A percentile compares a stretch with the other conserved stretches of the same genome.
phyloP scores from a whole-genome alignment of 495 filamentous ascomycete genomes.

The Emericellopsis terricola region DNA sequence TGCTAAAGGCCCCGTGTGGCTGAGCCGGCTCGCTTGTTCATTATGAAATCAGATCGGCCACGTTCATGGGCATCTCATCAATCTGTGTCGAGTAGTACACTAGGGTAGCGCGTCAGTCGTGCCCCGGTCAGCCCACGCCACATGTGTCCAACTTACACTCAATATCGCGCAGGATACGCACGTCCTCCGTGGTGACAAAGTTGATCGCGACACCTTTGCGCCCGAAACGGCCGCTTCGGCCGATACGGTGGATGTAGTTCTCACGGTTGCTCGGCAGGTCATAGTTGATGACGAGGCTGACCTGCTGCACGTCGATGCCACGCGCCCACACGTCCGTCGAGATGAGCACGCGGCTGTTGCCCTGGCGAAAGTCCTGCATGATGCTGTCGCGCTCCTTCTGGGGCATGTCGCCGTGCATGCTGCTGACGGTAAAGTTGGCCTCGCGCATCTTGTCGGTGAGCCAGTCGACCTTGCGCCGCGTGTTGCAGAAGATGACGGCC shows the following conservation, averaged over 20 bases:
- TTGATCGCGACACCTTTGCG: slow-evolving; percentile 99
- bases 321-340: slow-evolving; percentile 93
- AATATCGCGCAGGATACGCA: slow-evolving; percentile 98
- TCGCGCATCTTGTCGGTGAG: slow-evolving; percentile 96
- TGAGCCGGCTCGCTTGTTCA: neutral
- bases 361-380: slow-evolving; percentile 99
- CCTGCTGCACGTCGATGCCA: slow-evolving; percentile 99
- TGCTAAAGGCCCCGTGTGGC: neutral
- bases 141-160: slow-evolving; percentile 31
- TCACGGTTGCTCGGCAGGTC: slow-evolving; percentile 96
- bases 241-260: slow-evolving; percentile 99
- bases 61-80: slow-evolving; percentile 79
- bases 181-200: slow-evolving; percentile 98
- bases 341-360: slow-evolving; percentile 93
- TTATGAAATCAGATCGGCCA: slow-evolving; percentile 46
- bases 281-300: slow-evolving; percentile 99
- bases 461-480: slow-evolving; percentile 99
- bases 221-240: slow-evolving; percentile 96
- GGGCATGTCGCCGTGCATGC: slow-evolving; percentile 99
- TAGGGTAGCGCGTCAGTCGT: slow-evolving; percentile 4
- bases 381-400: slow-evolving; percentile 93
- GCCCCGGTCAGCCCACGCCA: neutral
- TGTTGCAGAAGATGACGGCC: slow-evolving; percentile 99
- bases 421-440: slow-evolving; percentile 95
- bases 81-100: slow-evolving; percentile 65